Base-by-base conservation (phyloP, 208 protist genomes). In the Crithidia thermophila region DNA sequence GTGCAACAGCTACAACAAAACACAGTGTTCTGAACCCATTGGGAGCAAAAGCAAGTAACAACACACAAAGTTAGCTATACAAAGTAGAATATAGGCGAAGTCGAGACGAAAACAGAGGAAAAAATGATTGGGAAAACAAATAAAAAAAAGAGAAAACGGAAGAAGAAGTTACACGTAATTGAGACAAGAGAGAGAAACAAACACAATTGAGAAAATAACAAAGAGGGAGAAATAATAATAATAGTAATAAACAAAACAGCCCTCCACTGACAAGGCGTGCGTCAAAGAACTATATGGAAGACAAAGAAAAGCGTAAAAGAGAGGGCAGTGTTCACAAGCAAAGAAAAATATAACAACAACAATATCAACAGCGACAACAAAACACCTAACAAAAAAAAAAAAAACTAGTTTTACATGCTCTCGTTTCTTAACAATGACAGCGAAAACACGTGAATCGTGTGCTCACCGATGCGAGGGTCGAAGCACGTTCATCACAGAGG, bases 401-500 rank as follows among this genome's bases (percentile, higher is more conserved):
- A n/a, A n/a, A n/a, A n/a, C n/a, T n/a, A n/a, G n/a, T n/a, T n/a
- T n/a, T n/a, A n/a, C n/a, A n/a, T n/a, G n/a, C n/a, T n/a, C n/a
- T n/a, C n/a, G n/a, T n/a, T n/a, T n/a, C n/a, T n/a, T n/a, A n/a
- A n/a, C n/a, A n/a, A n/a, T n/a, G n/a, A n/a, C n/a, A n/a, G n/a
- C n/a, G n/a, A n/a, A n/a, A n/a, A n/a, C n/a, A n/a, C n/a, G n/a
- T n/a, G n/a, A n/a, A n/a, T n/a, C n/a, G n/a, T n/a, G n/a, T n/a
- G n/a, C 3, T 46, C 23, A 59, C 8, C 23, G 53, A 20, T 25
- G 7, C 7, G 21, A 20, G 11, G 66, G 56, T 20, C 47, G 53
- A 30, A 64, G 56, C 11, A 72, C 23, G 21, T 72, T 36, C 53
- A 72, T 21, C 36, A 59, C 46, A 6, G 56, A 64, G 42, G 66